Evolutionary conservation across 768 basidiomycete species (phyloP), one percentile per base, ranked within the genome.

Genomic region (Panaeolus papilionaceus): DNA sequence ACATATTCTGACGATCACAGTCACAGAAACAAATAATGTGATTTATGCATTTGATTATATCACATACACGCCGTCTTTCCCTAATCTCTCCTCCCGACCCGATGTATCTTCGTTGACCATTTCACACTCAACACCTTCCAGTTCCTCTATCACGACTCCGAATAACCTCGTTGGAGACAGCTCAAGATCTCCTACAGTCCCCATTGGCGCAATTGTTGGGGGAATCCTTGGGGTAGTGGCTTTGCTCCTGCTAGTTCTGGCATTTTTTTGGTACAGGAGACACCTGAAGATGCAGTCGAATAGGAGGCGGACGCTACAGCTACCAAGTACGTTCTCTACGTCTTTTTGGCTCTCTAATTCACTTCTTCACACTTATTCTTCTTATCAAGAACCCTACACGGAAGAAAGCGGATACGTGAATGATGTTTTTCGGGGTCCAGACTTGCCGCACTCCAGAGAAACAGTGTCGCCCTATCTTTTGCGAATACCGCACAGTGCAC

Each of bases 11-110:
- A 37, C 62, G 12, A 58, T 70, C 44, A 69, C 67, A 11, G 61
- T 73, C 39, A 73, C 72, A 37, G 62, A 66, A 37, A 64, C 39
- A 20, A 45, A 38, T 8, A 64, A 70, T 23, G 64, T 65, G 38
- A 38, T 66, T 3, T 72, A 70, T 37, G 64, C 70, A 2, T 38
- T 73, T 20, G 72, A 73, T 38, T 73, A 70, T 33, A 62, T 73
- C 64, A 72, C 72, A 18, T 73, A 73, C 42, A 65, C 65, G 9
- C 71, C 72, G 0, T 69, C 72, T 8, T 73, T 73, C 62, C 49
- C 45, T 26, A 69, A 65, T 11, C 54, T 58, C 16, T 26, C 28
- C 10, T 51, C 62, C 16, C 61, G 38, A 12, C 63, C 67, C 23
- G n/a, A 64, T 28, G 39, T 64, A n/a, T 44, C 67, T 33, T 33